Base-by-base conservation (phyloP, 1,284 basidiomycete species). In the Trametes hirsuta region DNA sequence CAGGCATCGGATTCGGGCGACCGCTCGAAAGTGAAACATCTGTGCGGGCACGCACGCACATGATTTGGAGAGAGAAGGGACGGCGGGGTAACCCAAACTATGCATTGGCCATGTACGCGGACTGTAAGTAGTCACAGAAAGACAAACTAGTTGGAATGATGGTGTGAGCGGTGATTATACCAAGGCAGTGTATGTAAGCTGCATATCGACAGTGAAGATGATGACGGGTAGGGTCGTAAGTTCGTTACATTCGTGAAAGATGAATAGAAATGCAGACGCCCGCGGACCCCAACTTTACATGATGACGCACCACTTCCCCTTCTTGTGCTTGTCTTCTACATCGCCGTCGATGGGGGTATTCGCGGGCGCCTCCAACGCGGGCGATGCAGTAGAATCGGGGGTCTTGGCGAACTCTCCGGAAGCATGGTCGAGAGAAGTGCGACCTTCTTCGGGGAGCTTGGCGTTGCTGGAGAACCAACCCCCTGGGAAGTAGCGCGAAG, bases 401-500 rank as follows among this genome's bases (percentile, higher is more conserved):
- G 55, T 65, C 65, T 65, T 69, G 12, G 71, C 47, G 59, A 85
- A 84, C 68, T 82, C 81, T 61, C 83, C 84, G 55, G 75, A 71
- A 12, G 82, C 83, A 58, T 77, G 73, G 56, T 85, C 83, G 42
- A 83, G 65, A 10, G 83, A 84, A 4, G 82, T 69, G 44, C 80
- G 72, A 48, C 76, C 78, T 63, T 79, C 76, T 18, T 79, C 74
- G 1, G 67, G 62, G 1, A 66, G 56, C 63, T 73, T 74, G 47
- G 69, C 68, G 15, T 69, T 68, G 37, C 72, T 74, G 1, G 81
- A 80, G 72, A 82, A 83, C 83, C 83, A 84, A 4, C 79, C 81
- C 36, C 84, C 84, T 14, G 82, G 82, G 77, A 84, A 82, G 71
- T 82, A 80, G 49, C 79, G 76, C 12, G 82, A 83, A 18, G 84